Evolutionary conservation across 164 flowering plant species (phyloP), one percentile per base, ranked within the genome.

Genomic region (Berberis vulgaris): DNA sequence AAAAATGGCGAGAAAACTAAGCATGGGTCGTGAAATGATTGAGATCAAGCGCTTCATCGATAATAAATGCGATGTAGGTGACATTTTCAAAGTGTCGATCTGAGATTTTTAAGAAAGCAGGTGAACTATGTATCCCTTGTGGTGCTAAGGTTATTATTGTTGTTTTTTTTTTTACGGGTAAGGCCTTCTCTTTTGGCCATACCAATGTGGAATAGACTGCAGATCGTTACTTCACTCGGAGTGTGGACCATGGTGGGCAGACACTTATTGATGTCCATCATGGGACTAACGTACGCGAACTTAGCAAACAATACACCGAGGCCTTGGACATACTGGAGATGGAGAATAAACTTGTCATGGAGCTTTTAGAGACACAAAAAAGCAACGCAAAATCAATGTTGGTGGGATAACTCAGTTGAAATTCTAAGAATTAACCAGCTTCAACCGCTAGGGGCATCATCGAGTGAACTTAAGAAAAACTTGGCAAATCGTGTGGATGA

Each of bases 61-160:
- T 6, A 69, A 76, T 40, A 79, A 68, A n/a, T 39, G 63, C 75
- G 41, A 69, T 78, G 0, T 88, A 84, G 62, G 96, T 83, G 5
- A 79, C 92, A 12, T 88, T 86, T 74, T 88, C 91, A 0, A 88
- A 88, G 47, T 79, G 91, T 3, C 79, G 86, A 2, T 63, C 79
- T 0, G 91, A 91, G 0, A 75, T 88, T 4, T 86, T 88, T 79
- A 88, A 86, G 72, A 86, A 88, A 57, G 91, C 91, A 0, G 77
- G 86, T 59, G 96, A 88, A 64, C 84, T 86, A 4, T 81, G 81
- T 80, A 83, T 82, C 1, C 82, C 86, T n/a, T 83, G 88, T 59
- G 88, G 87, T 1, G 84, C 75, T 4, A 80, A 86, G 7, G 65
- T 81, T 9, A 83, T 75, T 4, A 74, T 83, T 2, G 52, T 86